Conservation (phyloP, 1,139 yeast genomes). For the Hemisphaericaspora xylanilytica region DNA sequence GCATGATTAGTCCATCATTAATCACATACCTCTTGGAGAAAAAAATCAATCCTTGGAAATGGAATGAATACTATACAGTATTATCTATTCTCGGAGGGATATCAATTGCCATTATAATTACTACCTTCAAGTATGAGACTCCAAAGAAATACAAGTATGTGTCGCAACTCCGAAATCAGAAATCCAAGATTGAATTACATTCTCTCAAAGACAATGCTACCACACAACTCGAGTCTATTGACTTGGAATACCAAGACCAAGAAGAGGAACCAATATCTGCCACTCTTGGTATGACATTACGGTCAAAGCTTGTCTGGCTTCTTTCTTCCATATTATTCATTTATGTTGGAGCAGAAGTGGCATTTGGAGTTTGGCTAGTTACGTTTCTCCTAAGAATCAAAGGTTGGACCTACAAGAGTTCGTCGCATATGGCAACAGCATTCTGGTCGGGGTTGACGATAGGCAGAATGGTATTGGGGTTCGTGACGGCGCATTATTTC, state of each 20-base stretch:
- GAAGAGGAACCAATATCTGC: conserved; percentile 17
- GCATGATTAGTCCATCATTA: conserved; percentile 62
- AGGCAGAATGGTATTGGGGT: conserved; percentile 61
- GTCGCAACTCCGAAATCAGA: conserved; percentile 12
- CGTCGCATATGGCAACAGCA: conserved; percentile 60
- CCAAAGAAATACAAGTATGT: conserved; percentile 50
- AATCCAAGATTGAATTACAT: conserved; percentile 6
- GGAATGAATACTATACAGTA: conserved; percentile 49
- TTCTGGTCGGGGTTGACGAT: conserved; percentile 66
- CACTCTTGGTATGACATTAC: conserved; percentile 32
- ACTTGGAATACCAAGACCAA: conserved; percentile 17
- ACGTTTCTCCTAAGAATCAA: conserved; percentile 55
- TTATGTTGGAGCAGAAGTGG: conserved; percentile 67
- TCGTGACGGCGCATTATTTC: conserved; percentile 55
- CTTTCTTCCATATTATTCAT: conserved; percentile 53
- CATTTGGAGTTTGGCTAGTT: conserved; percentile 68
- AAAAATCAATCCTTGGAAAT: conserved; percentile 37
- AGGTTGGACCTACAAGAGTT: conserved; percentile 37
- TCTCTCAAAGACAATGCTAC: conserved; percentile 9
- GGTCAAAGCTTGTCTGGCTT: conserved; percentile 43
- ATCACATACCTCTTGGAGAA: conserved; percentile 44
- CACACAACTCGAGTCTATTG: conserved; percentile 12
- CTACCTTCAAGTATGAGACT: conserved; percentile 52
- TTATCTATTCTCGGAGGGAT: conserved; percentile 27
- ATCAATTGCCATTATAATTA: conserved; percentile 19